phyloP scores from a whole-genome alignment of 2,329 filamentous ascomycete species.

The Aspergillus awamori region DNA sequence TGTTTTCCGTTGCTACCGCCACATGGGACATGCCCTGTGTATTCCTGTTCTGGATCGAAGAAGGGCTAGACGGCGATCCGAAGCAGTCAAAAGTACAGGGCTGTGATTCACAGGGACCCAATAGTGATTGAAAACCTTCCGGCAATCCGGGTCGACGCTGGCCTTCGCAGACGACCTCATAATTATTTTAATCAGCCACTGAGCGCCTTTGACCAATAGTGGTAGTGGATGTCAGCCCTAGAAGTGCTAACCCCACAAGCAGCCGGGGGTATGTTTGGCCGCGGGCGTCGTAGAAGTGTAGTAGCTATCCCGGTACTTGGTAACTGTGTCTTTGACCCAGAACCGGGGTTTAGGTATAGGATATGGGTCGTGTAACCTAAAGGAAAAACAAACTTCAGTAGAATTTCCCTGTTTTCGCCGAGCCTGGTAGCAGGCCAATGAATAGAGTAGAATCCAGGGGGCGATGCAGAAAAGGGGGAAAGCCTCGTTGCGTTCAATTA shows the following conservation, averaged over 20 bases:
- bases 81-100: background rate
- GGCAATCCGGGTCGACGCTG: background rate
- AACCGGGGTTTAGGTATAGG: background rate
- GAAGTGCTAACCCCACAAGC: background rate
- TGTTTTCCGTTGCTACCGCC: background rate
- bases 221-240: background rate
- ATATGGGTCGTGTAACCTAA: background rate
- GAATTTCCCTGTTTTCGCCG: background rate
- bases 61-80: background rate
- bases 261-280: background rate
- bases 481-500: background rate
- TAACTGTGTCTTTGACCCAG: background rate
- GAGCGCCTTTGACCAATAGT: background rate
- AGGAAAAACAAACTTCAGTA: background rate
- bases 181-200: background rate
- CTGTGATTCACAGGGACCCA: background rate
- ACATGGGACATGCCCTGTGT: background rate
- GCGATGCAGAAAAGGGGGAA: background rate
- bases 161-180: background rate
- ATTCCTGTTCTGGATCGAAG: background rate
- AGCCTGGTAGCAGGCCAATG: background rate
- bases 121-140: background rate
- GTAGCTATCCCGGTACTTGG: background rate
- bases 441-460: background rate
- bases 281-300: background rate